Percentiles rank a stretch among this genome's conserved stretches.
Evolutionary conservation across 2,329 filamentous ascomycete species (phyloP).

Genomic region (Clarireedia hainanense): DNA sequence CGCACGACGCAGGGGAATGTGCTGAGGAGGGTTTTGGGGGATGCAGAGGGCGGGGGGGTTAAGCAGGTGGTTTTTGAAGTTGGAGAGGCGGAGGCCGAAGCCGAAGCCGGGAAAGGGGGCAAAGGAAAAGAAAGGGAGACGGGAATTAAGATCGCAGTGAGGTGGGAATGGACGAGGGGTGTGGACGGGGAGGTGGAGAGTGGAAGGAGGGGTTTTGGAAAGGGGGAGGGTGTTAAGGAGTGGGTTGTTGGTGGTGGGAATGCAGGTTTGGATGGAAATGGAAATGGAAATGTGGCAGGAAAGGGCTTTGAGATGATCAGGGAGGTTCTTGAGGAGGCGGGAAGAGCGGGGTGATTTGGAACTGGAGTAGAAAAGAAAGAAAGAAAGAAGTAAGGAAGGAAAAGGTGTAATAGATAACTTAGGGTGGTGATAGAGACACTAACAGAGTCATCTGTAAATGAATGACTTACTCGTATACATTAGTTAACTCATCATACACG

Average conservation of each 20-base stretch:
- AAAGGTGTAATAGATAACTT: too few species aligned
- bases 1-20: constrained; percentile 3
- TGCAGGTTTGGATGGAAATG: constrained; percentile 6
- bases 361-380: neutral
- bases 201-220: neutral
- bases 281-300: constrained; percentile 4
- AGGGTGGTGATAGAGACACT: too few species aligned
- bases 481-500: too few species aligned
- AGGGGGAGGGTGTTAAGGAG: constrained; percentile 19
- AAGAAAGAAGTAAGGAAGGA: neutral
- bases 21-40: neutral
- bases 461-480: too few species aligned
- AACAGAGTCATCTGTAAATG: too few species aligned
- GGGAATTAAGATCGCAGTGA: constrained; percentile 3
- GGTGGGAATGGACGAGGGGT: neutral
- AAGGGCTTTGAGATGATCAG: constrained; percentile 18
- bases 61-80: constrained; percentile 7
- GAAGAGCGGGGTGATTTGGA: neutral
- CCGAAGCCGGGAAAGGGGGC: too few species aligned
- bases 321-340: constrained; percentile 20
- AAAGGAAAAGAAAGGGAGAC: neutral
- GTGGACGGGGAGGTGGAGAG: constrained; percentile 7
- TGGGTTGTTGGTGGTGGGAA: constrained; percentile 16
- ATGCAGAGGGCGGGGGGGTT: neutral
- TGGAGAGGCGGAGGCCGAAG: neutral